Percentiles rank a stretch among this genome's conserved stretches.
Evolutionary conservation across 805 yeast species (phyloP).

Genomic region (Dipodascus geniculatus): DNA sequence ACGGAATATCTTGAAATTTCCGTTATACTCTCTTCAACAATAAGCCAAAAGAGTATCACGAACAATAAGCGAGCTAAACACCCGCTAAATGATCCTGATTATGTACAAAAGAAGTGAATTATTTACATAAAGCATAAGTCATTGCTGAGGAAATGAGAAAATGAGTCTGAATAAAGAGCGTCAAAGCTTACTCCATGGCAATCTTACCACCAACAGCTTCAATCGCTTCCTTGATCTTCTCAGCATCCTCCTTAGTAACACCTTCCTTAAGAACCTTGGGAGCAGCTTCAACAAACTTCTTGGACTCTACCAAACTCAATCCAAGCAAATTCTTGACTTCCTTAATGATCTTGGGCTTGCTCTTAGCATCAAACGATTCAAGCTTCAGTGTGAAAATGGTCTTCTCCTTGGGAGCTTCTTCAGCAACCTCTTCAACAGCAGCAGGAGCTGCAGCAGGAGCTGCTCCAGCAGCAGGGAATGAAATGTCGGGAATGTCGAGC

Average conservation of each 20-base stretch:
- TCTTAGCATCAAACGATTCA: constrained; percentile 86
- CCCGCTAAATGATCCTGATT: too few relatives aligned
- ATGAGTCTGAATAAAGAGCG: background rate
- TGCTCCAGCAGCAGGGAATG: constrained; percentile 64
- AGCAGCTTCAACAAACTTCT: constrained; percentile 95
- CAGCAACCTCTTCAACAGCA: constrained; percentile 57
- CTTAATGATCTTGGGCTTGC: constrained; percentile 95
- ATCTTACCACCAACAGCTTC: constrained; percentile 95
- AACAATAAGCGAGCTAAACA: too few relatives aligned
- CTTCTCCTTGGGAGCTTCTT: constrained; percentile 81
- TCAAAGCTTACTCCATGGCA: constrained; percentile 54
- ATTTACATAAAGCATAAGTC: background rate
- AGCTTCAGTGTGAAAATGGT: constrained; percentile 85
- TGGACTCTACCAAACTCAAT: constrained; percentile 87
- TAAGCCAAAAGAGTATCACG: too few relatives aligned
- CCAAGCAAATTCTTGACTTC: constrained; percentile 91
- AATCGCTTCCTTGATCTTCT: constrained; percentile 82
- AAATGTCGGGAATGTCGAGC: constrained; percentile 87
- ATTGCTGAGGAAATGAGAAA: too few relatives aligned
- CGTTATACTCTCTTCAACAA: too few relatives aligned
- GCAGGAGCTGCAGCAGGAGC: constrained; percentile 50
- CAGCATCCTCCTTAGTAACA: constrained; percentile 95
- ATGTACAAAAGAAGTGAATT: background rate
- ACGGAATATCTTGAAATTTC: too few relatives aligned
- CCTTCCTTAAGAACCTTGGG: constrained; percentile 94